Percentiles rank a stretch among this genome's conserved stretches.
Conservation (phyloP, 2,329 filamentous ascomycete genomes). For the Hypoxylon sp. region DNA sequence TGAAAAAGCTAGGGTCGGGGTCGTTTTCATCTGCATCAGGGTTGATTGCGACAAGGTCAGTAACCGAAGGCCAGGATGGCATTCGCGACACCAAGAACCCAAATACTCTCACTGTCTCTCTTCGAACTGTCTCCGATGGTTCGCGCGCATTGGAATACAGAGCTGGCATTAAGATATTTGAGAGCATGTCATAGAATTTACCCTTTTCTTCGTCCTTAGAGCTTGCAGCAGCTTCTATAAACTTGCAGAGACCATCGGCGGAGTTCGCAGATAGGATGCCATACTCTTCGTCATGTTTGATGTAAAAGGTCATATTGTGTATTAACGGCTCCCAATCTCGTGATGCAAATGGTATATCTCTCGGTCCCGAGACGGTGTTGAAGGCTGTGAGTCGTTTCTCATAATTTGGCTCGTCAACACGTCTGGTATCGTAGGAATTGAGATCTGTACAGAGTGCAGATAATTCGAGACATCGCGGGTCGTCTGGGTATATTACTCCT, state of each 20-base stretch:
- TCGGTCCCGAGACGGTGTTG: constrained; percentile 74
- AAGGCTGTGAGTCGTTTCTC: constrained; percentile 85
- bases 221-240: constrained; percentile 74
- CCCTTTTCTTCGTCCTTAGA: constrained; percentile 58
- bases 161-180: constrained; percentile 76
- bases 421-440: constrained; percentile 80
- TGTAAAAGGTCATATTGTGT: constrained; percentile 89
- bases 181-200: constrained; percentile 71
- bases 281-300: constrained; percentile 88
- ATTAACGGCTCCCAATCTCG: constrained; percentile 89
- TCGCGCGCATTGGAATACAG: constrained; percentile 83
- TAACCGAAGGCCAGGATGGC: constrained; percentile 76
- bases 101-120: constrained; percentile 84
- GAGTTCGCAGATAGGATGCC: constrained; percentile 85
- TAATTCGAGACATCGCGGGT: constrained; percentile 71
- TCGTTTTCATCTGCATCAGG: constrained; percentile 72
- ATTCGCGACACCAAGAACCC: constrained; percentile 81
- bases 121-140: constrained; percentile 83
- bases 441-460: constrained; percentile 80
- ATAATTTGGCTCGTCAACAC: constrained; percentile 89
- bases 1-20: constrained; percentile 82
- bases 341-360: constrained; percentile 71
- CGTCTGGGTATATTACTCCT: constrained; percentile 74
- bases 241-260: constrained; percentile 81
- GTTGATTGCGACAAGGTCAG: constrained; percentile 80